Conservation (phyloP, 2,329 filamentous ascomycete genomes). For the Rachicladosporium sp. region DNA sequence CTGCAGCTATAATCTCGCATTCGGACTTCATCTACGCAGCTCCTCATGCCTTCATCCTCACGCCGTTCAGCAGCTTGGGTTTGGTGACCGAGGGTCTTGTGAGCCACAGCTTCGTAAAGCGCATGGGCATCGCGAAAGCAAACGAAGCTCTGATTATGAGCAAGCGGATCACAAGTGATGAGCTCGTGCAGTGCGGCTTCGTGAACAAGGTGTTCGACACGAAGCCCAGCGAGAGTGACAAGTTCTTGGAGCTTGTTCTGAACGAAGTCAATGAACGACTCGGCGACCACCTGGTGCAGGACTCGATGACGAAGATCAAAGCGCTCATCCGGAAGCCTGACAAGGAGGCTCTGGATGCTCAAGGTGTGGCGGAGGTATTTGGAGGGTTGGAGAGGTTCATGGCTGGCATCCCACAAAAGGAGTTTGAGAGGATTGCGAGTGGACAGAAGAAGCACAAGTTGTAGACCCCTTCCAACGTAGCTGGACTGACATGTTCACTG, state of each 20-base stretch:
- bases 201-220: conserved; percentile 70
- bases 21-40: conserved; percentile 87
- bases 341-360: conserved; percentile 57
- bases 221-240: conserved; percentile 47
- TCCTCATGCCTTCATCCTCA: conserved; percentile 72
- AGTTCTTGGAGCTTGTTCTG: conserved; percentile 61
- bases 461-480: too few relatives aligned
- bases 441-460: conserved; percentile 94
- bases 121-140: conserved; percentile 68
- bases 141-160: conserved; percentile 93
- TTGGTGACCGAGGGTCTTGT: conserved; percentile 83
- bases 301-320: conserved; percentile 76
- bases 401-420: conserved; percentile 68
- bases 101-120: conserved; percentile 62
- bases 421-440: conserved; percentile 73
- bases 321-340: conserved; percentile 64
- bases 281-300: conserved; percentile 65
- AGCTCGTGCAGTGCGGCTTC: conserved; percentile 65
- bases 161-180: conserved; percentile 58
- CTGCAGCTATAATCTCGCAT: conserved; percentile 68
- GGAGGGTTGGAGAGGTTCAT: conserved; percentile 71
- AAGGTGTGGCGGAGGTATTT: conserved; percentile 78
- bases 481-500: too few relatives aligned
- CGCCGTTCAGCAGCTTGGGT: conserved; percentile 80
- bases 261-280: conserved; percentile 69